Evolutionary conservation across 306 rosid genomes (phyloP), one percentile per base, ranked within the genome.

Genomic region (Cucumis cinereus): DNA sequence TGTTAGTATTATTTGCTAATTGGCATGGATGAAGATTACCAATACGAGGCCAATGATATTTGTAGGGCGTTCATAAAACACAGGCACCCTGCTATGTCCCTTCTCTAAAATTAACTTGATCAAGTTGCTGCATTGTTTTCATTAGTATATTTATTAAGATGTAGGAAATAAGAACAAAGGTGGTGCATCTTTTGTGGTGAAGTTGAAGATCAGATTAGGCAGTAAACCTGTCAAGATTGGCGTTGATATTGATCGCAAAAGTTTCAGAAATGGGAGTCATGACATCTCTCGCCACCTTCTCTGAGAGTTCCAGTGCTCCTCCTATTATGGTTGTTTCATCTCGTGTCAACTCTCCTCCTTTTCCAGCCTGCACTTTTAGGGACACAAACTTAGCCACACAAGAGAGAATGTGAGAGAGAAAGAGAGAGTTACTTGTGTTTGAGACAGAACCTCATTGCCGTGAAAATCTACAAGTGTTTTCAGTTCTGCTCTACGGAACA

Each of bases 51-150:
- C 97, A 43, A 89, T 81, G 52, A 91, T 91, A 50, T 88, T 91
- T 82, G 85, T 80, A 59, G 89, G 81, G 59, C 80, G 84, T 79
- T 89, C 94, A 53, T 89, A 86, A 66, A 85, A 91, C 63, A 89
- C 87, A 72, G 92, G 95, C 58, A 91, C 88, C 82, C 94, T 91
- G 82, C 92, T 89, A 75, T 91, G 91, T 76, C 97, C 97, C 82
- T 84, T 78, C 80, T 84, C 87, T 86, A 88, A 77, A 79, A 91
- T 83, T 75, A 80, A 55, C 79, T 80, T 85, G 88, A 88, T 86
- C 85, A 89, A 73, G 14, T 85, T 79, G 83, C 97, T 91, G 88
- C 79, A 78, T 78, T 14, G 56, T 47, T 8, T 50, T 38, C 69
- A 47, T 38, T 15, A 43, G 47, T 33, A 78, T 58, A 33, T 35